These are phyloP conservation scores for Mycothermus thermophilus DNA, from an alignment of 495 filamentous ascomycete species.

Conservation along the genomic window DNA sequence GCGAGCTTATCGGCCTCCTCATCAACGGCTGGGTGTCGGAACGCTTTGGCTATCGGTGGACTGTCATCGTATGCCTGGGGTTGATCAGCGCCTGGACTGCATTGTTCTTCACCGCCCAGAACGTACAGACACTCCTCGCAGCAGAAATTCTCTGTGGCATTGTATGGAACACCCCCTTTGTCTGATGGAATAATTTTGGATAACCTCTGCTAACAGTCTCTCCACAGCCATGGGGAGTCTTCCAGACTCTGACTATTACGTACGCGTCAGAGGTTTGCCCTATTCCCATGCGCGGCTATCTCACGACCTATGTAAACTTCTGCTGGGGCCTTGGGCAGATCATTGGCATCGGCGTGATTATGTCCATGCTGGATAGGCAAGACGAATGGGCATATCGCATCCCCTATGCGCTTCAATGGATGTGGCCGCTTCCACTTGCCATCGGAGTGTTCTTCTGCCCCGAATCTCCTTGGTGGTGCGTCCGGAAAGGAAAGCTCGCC, in stretches of 20 bases:
- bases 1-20: constrained; percentile 63
- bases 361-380: constrained; percentile 41
- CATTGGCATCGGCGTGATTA: constrained; percentile 62
- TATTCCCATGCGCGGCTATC: constrained; percentile 53
- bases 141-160: constrained; percentile 68
- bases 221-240: constrained; percentile 53
- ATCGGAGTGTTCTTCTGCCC: constrained; percentile 58
- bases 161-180: constrained; percentile 15
- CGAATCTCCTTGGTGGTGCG: constrained; percentile 74
- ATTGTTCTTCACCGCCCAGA: constrained; percentile 66
- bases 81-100: constrained; percentile 54
- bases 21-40: constrained; percentile 69
- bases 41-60: constrained; percentile 57
- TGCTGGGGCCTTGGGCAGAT: constrained; percentile 71
- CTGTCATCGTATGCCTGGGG: constrained; percentile 53
- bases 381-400: constrained; percentile 48
- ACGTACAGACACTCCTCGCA: constrained; percentile 51
- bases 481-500: constrained; percentile 52
- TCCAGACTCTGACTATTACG: constrained; percentile 64
- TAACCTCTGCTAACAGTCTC: background rate
- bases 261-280: constrained; percentile 74
- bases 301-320: constrained; percentile 72
- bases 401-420: constrained; percentile 68
- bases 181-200: background rate
- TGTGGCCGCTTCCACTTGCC: constrained; percentile 67